These are phyloP conservation scores for Euphorbia peplus DNA, from an alignment of 345 rosid species.

Conservation along the genomic window DNA sequence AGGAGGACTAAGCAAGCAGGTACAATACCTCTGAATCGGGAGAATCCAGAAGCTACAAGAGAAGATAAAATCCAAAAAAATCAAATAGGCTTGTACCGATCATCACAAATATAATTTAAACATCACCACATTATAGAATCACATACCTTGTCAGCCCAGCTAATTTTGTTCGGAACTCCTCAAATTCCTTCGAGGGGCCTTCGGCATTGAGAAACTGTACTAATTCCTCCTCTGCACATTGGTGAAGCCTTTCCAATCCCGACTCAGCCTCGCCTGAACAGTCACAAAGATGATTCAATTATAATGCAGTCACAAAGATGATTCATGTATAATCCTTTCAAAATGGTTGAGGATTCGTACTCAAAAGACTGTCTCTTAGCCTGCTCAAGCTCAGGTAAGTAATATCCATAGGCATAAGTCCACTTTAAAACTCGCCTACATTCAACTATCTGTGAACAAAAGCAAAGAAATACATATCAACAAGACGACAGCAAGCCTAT, in stretches of 20 bases:
- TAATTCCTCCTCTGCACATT: constrained; percentile 92
- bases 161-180: constrained; percentile 85
- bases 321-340: too few species aligned
- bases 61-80: too few species aligned
- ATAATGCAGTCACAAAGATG: too few species aligned
- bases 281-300: constrained; percentile 7
- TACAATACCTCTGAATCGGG: too few species aligned
- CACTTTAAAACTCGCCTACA: constrained; percentile 95
- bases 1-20: too few species aligned
- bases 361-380: constrained; percentile 90
- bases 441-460: constrained; percentile 72
- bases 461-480: neutral
- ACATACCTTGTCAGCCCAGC: constrained; percentile 87
- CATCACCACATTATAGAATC: neutral
- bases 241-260: constrained; percentile 95
- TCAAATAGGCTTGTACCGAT: neutral
- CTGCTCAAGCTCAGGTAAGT: constrained; percentile 77
- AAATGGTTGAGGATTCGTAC: constrained; percentile 31
- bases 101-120: neutral
- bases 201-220: constrained; percentile 51
- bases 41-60: too few species aligned
- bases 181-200: constrained; percentile 59
- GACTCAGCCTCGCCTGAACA: constrained; percentile 93
- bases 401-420: constrained; percentile 98
- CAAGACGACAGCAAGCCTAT: neutral